Base-by-base conservation (phyloP, 768 basidiomycete genomes). In the Trametes coccinea region DNA sequence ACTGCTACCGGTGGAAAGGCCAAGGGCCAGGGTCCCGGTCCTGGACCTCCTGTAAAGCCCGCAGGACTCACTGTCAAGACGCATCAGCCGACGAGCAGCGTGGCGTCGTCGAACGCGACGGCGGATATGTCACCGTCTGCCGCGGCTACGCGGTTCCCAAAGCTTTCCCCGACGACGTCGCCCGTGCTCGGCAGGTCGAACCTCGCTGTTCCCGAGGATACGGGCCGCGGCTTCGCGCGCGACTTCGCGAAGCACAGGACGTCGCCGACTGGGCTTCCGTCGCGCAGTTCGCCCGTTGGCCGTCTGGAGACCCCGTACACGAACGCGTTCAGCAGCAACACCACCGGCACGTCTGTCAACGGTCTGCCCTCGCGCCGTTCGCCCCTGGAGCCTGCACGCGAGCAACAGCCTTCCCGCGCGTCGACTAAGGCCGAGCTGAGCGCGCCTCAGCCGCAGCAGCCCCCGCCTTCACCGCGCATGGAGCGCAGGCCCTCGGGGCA, bases 31-130 rank as follows among this genome's bases (percentile, higher is more conserved):
- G 57, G 59, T 34, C 62, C 53, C 5, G 57, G 60, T 8, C 44
- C 65, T 5, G 56, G 51, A n/a, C 56, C 67, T 5, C 63, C 66
- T 9, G 57, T 67, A 5, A 80, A 77, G 60, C 69, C 76, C 16
- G 52, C 70, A 16, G 70, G 65, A n/a, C 62, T 74, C 48, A 66
- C 69, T 34, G 46, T 73, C 34, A 72, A 71, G 56, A 51, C 52
- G 39, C 59, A 62, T 30, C 56, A 56, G 53, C 45, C 30, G 37
- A 63, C 47, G 41, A 46, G 16, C 58, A 59, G 57, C 39, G 39
- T 41, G 13, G 49, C 59, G n/a, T 44, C 60, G 11, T 44, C 58
- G 39, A 52, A n/a, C 4, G 40, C 56, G 2, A 22, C 48, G 14
- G 39, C 59, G 34, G 57, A 59, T n/a, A 44, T 65, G 16, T 69